Base-by-base conservation (phyloP, 2,329 filamentous ascomycete genomes). In the Metarhizium rileyi region DNA sequence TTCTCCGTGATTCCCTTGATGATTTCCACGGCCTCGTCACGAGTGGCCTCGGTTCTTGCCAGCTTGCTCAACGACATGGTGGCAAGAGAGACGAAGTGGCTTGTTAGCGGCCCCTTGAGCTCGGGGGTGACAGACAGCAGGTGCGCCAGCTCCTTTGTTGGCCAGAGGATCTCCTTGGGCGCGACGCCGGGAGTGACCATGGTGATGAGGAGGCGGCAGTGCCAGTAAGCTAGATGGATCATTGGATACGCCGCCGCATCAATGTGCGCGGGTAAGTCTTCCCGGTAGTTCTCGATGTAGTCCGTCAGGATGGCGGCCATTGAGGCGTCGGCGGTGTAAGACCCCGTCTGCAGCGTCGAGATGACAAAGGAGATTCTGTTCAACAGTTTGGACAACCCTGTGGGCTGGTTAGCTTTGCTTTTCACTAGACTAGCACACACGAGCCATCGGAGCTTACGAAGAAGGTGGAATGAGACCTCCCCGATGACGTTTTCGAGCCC, bases 141-240 rank as follows among this genome's bases (percentile, higher is more conserved):
- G n/a, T 69, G 70, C 36, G 77, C 72, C 5, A 82, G 72, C 57
- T 82, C 76, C 52, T 74, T 73, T 25, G 79, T 78, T 5, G 81
- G 76, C 63, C 77, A 80, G 20, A 86, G 66, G 16, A 83, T 71
- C 51, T 84, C 77, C 2, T 71, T 66, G 0, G 78, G 71, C 38
- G 77, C 75, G 1, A 76, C 71, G 10, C 72, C 72, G 1, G 78
- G 74, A 35, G 76, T 77, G 48, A 83, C 70, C 2, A 86, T 72
- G 47, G 81, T 79, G 9, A 80, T 73, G 18, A 88, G 70, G 8
- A 87, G 71, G 53, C 81, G 79, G 55, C 79, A 75, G 62, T 87
- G 83, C 77, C 84, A 86, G 65, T 86, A 87, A 18, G 77, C 77
- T 23, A 88, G 71, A 56, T 85, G 79, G 2, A 87, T 71, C 28